Evolutionary conservation across 106 monocot species (phyloP).

Genomic region (Apostasia ramifera): DNA sequence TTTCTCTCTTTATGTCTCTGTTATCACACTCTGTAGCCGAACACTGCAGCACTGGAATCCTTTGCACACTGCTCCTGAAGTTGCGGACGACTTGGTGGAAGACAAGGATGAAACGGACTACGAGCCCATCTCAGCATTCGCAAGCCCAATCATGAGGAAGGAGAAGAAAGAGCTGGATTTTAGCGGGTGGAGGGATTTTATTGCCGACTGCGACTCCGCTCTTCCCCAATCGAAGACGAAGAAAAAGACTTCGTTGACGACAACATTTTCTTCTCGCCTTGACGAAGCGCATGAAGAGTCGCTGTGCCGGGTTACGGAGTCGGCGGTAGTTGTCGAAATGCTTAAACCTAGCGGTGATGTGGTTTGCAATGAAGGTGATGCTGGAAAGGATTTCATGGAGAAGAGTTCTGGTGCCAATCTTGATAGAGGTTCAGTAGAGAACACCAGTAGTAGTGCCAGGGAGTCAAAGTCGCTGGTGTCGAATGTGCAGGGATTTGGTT

Average conservation of each 20-base stretch:
- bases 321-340: not conserved
- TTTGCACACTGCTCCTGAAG: conserved; percentile 1
- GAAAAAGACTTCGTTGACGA: not conserved
- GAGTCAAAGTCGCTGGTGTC: not conserved
- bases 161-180: conserved; percentile 71
- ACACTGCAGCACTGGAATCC: conserved; percentile 60
- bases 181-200: conserved; percentile 56
- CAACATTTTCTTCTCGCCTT: not conserved
- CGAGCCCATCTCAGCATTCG: conserved; percentile 19
- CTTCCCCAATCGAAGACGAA: conserved; percentile 15
- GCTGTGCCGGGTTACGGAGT: not conserved
- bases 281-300: not conserved
- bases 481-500: not conserved
- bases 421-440: not conserved
- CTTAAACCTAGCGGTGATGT: not conserved
- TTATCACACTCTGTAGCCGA: not conserved
- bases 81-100: conserved; percentile 27
- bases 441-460: not conserved
- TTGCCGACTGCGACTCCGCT: conserved; percentile 5
- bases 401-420: not conserved
- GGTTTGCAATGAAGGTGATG: not conserved
- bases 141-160: conserved; percentile 40
- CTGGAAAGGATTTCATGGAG: not conserved
- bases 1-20: not conserved
- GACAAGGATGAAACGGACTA: conserved; percentile 36